Evolutionary conservation across 345 rosid species (phyloP).

Genomic region (Boechera divaricarpa): DNA sequence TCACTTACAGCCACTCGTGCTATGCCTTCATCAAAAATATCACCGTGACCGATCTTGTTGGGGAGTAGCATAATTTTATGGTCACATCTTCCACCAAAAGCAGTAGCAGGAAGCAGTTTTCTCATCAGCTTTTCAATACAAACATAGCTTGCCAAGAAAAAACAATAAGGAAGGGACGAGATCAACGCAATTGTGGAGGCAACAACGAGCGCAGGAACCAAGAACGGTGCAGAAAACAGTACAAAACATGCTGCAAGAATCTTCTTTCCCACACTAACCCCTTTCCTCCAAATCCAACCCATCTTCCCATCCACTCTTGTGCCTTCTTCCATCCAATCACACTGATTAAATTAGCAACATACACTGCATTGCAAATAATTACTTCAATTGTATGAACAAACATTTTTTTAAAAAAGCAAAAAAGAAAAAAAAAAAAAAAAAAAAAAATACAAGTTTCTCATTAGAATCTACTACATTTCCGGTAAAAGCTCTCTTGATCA

Average conservation of each 20-base stretch:
- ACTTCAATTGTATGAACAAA: neutral
- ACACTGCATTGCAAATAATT: neutral
- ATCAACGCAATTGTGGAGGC: constrained; percentile 62
- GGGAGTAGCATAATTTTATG: neutral
- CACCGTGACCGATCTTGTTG: constrained; percentile 29
- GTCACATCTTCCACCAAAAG: constrained; percentile 37
- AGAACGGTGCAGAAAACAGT: constrained; percentile 60
- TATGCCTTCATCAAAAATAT: constrained; percentile 19
- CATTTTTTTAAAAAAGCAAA: no score
- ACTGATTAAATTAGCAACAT: neutral
- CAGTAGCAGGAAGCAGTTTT: constrained; percentile 58
- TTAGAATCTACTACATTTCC: no score
- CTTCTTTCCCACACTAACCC: constrained; percentile 60
- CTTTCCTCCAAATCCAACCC: constrained; percentile 58
- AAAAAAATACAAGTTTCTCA: no score
- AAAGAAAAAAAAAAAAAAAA: no score
- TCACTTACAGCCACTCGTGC: constrained; percentile 17
- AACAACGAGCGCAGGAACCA: constrained; percentile 72
- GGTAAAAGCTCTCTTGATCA: no score
- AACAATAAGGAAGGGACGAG: constrained; percentile 64
- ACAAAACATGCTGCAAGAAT: constrained; percentile 59
- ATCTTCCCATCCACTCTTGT: constrained; percentile 37
- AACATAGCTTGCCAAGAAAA: constrained; percentile 69
- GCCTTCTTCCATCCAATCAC: constrained; percentile 11
- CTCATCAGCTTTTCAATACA: constrained; percentile 76